Evolutionary conservation across 352 stramenopile species (phyloP).

Genomic region (Blastocystis sp.): DNA sequence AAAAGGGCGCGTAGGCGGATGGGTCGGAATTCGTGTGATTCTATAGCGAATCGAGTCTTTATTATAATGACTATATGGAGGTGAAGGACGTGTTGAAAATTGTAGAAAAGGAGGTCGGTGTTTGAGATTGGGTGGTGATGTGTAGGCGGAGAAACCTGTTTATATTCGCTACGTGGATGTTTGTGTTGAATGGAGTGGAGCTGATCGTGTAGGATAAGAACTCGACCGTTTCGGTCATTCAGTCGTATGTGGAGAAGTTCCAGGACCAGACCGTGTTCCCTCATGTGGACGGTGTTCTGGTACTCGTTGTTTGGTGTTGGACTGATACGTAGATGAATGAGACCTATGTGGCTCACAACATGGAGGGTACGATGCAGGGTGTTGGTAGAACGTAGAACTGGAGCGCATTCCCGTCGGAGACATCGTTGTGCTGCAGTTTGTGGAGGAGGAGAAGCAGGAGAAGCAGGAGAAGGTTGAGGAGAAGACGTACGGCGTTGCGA

Average conservation of each 20-base stretch:
- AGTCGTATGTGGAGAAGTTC: not conserved
- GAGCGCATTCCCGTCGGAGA: not conserved
- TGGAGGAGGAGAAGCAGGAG: not conserved
- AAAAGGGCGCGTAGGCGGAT: not conserved
- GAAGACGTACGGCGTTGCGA: not conserved
- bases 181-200: not conserved
- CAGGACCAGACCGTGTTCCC: not conserved
- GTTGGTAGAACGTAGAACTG: not conserved
- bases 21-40: not conserved
- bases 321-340: not conserved
- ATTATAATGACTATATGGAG: conserved; percentile 1
- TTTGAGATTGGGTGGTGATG: not conserved
- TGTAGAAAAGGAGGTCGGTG: not conserved
- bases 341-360: not conserved
- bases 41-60: conserved; percentile 4
- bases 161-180: not conserved
- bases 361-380: not conserved
- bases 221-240: not conserved
- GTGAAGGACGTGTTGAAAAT: not conserved
- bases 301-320: not conserved
- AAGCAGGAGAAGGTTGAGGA: not conserved
- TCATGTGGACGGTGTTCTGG: not conserved
- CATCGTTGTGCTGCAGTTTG: not conserved
- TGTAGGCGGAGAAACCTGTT: not conserved
- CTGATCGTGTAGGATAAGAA: not conserved